phyloP scores from a whole-genome alignment of 1,284 basidiomycete genomes.

The Fistulina hepatica region DNA sequence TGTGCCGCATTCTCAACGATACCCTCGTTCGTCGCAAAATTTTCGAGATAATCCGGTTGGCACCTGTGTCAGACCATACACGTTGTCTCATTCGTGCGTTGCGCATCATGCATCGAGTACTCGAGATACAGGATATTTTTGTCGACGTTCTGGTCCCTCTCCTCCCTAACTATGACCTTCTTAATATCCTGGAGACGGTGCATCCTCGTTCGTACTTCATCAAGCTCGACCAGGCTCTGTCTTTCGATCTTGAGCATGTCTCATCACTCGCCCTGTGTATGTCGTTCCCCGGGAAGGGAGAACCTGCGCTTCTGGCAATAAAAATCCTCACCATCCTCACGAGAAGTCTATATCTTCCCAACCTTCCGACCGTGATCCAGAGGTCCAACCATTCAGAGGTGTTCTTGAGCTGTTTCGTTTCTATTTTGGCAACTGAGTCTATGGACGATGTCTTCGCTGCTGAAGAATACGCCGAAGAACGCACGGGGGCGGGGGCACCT shows the following conservation, averaged over 20 bases:
- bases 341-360: slow-evolving; percentile 44
- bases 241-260: slow-evolving; percentile 67
- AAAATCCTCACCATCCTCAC: slow-evolving; percentile 72
- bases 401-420: slow-evolving; percentile 75
- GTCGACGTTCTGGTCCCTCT: slow-evolving; percentile 80
- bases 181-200: slow-evolving; percentile 40
- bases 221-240: slow-evolving; percentile 71
- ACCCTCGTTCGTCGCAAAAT: slow-evolving; percentile 62
- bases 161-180: slow-evolving; percentile 48
- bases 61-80: too few relatives aligned
- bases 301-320: slow-evolving; percentile 70
- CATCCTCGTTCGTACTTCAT: slow-evolving; percentile 61
- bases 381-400: slow-evolving; percentile 77
- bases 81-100: slow-evolving; percentile 67
- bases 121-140: slow-evolving; percentile 85
- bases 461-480: slow-evolving; percentile 46
- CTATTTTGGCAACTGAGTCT: slow-evolving; percentile 55
- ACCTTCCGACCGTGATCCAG: slow-evolving; percentile 73
- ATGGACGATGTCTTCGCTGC: slow-evolving; percentile 47
- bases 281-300: slow-evolving; percentile 58
- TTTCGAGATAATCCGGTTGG: too few relatives aligned
- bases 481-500: slow-evolving; percentile 59
- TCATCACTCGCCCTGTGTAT: slow-evolving; percentile 81
- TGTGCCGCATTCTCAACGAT: slow-evolving; percentile 70
- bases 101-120: slow-evolving; percentile 71